Conservation (phyloP, 2,329 filamentous ascomycete species). For the Conoideocrella luteorostrata region DNA sequence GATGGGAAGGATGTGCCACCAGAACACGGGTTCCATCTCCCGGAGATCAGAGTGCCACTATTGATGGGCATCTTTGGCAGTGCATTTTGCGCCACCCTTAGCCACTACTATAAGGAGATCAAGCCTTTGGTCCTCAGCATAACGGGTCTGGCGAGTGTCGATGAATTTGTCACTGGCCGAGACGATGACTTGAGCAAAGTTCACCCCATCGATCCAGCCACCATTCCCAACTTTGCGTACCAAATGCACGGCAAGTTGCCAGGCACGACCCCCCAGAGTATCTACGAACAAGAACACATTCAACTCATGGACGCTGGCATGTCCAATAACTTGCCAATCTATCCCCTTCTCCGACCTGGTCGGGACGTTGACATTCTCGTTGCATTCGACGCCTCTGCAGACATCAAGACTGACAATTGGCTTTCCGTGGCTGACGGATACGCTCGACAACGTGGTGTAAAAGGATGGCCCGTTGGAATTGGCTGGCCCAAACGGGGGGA, state of each 20-base stretch:
- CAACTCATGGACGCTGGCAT: conserved; percentile 96
- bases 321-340: conserved; percentile 96
- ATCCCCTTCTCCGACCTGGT: conserved; percentile 83
- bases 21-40: conserved; percentile 63
- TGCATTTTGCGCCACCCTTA: conserved; percentile 91
- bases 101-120: conserved; percentile 93
- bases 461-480: conserved; percentile 90
- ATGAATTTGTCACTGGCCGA: conserved; percentile 74
- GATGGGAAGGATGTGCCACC: conserved; percentile 49
- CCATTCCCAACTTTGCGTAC: conserved; percentile 82
- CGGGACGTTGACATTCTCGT: conserved; percentile 84
- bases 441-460: conserved; percentile 79
- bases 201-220: conserved; percentile 88
- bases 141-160: conserved; percentile 68
- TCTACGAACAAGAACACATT: conserved; percentile 65
- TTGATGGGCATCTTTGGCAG: conserved; percentile 94
- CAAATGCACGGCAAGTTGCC: conserved; percentile 74
- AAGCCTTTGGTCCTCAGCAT: conserved; percentile 73
- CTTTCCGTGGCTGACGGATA: conserved; percentile 91
- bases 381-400: conserved; percentile 90
- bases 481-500: conserved; percentile 73
- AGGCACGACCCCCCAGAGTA: conserved; percentile 67
- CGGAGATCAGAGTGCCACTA: conserved; percentile 76
- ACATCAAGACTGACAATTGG: conserved; percentile 94
- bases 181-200: conserved; percentile 84